Base-by-base conservation (phyloP, 768 basidiomycete species). In the Leccinum boreale region DNA sequence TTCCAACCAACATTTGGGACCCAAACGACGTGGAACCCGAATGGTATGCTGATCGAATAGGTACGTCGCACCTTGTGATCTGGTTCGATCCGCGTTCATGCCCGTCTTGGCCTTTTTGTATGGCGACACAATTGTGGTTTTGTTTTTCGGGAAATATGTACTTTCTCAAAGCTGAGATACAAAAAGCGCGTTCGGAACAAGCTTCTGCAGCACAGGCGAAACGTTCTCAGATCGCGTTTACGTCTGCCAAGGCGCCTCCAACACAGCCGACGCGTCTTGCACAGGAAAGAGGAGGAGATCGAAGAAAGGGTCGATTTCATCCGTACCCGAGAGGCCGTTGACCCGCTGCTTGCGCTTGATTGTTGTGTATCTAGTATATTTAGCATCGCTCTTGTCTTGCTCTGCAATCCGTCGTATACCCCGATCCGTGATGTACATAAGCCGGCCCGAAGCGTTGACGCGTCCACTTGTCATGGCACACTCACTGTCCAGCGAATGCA, bases 401-500 rank as follows among this genome's bases (percentile, higher is more conserved):
- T 31, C 35, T 64, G n/a, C 50, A 50, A 56, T 11, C 4, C 12
- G 2, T 45, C 23, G 3, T 24, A 59, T 59, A 62, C 39, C 48
- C 36, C 17, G 29, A 24, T 56, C 36, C 47, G 31, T 23, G 4
- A 44, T 23, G 51, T 65, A 68, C 58, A 56, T 65, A 67, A 68
- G 63, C 61, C 44, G 10, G 51, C 11, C 55, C 26, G 28, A n/a
- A 19, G 1, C 2, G n/a, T 21, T 19, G n/a, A 35, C 47, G 26
- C 26, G 5, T 26, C 7, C 47, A 17, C 19, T 21, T 12, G 23
- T 12, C 19, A 91, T 93, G 91, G 86, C 92, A 0, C 80, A 86
- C 60, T 94, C 92, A 57, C 82, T 98, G 23, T 84, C 89, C 1
- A 76, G 84, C 9, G 82, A 86, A 77, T 98, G 96, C 75, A 97